These are phyloP conservation scores for Oryza longistaminata DNA, from an alignment of 176 grass and related monocot species.

Conservation along the genomic window DNA sequence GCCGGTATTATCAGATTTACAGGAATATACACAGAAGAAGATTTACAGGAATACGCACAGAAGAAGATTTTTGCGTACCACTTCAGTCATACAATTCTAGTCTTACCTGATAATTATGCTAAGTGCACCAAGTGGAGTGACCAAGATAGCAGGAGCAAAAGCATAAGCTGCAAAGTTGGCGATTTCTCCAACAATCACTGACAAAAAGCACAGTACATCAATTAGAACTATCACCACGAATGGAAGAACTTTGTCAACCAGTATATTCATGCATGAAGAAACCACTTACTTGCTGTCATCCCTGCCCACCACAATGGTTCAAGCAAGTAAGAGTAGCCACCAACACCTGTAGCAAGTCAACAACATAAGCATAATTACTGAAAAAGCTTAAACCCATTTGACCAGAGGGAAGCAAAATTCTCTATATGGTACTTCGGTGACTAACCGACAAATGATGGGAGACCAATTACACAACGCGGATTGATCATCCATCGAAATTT, in stretches of 20 bases:
- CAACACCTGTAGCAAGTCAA: constrained; percentile 66
- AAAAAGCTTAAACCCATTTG: background rate
- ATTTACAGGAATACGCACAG: constrained; percentile 10
- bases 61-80: constrained; percentile 17
- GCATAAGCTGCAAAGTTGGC: constrained; percentile 96
- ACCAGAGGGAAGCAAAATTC: background rate
- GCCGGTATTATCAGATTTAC: constrained; percentile 20
- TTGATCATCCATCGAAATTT: background rate
- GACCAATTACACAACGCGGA: background rate
- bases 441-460: background rate
- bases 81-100: background rate
- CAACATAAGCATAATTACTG: constrained; percentile 1
- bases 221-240: constrained; percentile 9
- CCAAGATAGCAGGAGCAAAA: constrained; percentile 97
- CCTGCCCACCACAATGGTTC: constrained; percentile 96
- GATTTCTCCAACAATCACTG: constrained; percentile 98
- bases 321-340: constrained; percentile 95
- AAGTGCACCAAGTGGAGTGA: constrained; percentile 95
- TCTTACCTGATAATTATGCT: constrained; percentile 91
- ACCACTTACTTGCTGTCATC: constrained; percentile 85
- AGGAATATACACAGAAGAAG: too few species aligned
- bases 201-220: background rate
- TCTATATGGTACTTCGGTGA: background rate
- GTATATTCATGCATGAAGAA: constrained; percentile 5
- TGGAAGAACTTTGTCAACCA: background rate